Evolutionary conservation across 1,284 basidiomycete species (phyloP), one percentile per base, ranked within the genome.

Genomic region (Cystobasidiaceae sp.): DNA sequence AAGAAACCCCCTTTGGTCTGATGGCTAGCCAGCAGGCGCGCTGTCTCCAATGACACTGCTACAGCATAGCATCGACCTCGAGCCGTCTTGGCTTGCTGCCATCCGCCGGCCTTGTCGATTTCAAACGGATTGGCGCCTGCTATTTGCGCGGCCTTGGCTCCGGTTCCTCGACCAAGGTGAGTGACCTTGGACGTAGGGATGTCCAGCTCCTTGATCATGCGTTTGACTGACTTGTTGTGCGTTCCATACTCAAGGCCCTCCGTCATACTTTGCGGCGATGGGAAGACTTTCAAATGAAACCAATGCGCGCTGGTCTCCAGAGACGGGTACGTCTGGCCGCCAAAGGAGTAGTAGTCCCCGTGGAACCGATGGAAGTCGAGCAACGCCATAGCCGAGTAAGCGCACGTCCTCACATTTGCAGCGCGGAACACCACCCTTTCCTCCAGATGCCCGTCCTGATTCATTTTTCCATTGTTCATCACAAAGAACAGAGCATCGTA

Each of bases 31-130:
- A 39, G n/a, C n/a, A 11, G 15, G 17, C 45, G 34, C 4, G 39
- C 54, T 9, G 37, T 28, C n/a, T 56, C 54, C 4, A 56, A 15
- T 8, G 54, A 56, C 4, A 56, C 54, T n/a, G 25, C 5, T 25
- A 56, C 23, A 4, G 34, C 54, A 44, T 56, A 56, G 11, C 33
- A 6, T 11, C 21, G 37, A 6, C 54, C 54, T 23, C 54, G 19
- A 6, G 54, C 54, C 13, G 54, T 56, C 27, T 43, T 56, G 37
- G 54, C 54, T 15, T 13, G 4, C 54, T 56, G 23, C 54, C 54
- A 56, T 4, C 34, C 33, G 23, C 54, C 54, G 30, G 54, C 54
- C 37, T 56, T 56, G 54, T 56, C 54, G 9, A 56, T 13, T 23
- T 56, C 54, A 32, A 32, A 56, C 15, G 54, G 3, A 11, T 32